Evolutionary conservation across 2,329 filamentous ascomycete genomes (phyloP), one percentile per base, ranked within the genome.

Genomic region (Clathrospora elynae): DNA sequence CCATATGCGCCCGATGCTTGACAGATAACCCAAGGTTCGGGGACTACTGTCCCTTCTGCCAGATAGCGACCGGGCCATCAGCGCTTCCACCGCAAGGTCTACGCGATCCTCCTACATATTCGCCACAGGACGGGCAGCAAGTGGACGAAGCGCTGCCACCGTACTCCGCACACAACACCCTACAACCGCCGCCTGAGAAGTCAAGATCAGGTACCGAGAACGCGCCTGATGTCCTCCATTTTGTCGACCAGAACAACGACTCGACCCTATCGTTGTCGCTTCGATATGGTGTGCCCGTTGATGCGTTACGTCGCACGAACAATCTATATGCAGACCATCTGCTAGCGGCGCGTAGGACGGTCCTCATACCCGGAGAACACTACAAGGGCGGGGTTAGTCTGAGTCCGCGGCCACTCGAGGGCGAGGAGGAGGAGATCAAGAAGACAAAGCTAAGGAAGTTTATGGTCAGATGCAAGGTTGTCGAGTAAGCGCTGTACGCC

Each of bases 391-490:
- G 82, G 3, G 74, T 85, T 5, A 86, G 82, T 55, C 72, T 90
- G 16, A 88, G 84, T 31, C 86, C 87, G 1, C 74, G 79, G 18
- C 87, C 88, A 0, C 58, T 88, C n/a, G 86, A 87, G 39, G 83
- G 85, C 33, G 87, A 89, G 62, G 85, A 87, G 31, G 87, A 90
- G 59, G 85, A 88, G 70, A 74, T 79, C 35, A 78, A 83, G 50
- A 91, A 88, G 71, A 77, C 74, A 12, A 85, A 84, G 62, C 78
- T 92, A 22, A 77, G 88, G 28, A 80, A 86, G 49, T 92, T 86
- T 76, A 91, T 91, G 88, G 83, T 89, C 2, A 77, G 78, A 1
- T 88, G 85, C 71, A 92, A 92, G 65, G 85, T 88, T 18, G 74
- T 81, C 16, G 86, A 91, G 75, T 91, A 84, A 71, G 78, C 73